Evolutionary conservation across 2,329 filamentous ascomycete genomes (phyloP), one percentile per base, ranked within the genome.

Genomic region (Fusarium sp.): DNA sequence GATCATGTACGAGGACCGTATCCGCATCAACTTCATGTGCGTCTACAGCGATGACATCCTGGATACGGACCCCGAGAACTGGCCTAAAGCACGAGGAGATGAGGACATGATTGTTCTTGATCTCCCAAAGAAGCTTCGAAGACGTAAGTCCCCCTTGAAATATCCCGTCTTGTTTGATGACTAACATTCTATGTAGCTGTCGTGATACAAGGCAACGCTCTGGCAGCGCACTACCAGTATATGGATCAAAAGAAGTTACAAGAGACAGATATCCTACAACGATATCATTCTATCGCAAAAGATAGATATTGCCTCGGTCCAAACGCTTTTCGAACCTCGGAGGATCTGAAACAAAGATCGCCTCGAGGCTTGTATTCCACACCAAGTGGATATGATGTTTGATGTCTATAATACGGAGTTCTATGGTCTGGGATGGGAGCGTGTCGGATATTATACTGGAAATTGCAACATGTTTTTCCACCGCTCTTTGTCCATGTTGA

Each of bases 21-120:
- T 71, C 8, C 33, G 69, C 4, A 71, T 71, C 55, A 71, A 71
- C 5, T 71, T 71, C 11, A 71, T 71, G 61, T 69, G 61, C 15
- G 6, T 71, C 5, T 69, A 71, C 2, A 57, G 53, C 11, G 63
- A 71, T 18, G 69, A 71, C 16, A 56, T 71, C 9, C 43, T 71
- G 2, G 43, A 71, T 16, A 67, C 57, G 0, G 61, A 60, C 18
- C 60, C 60, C 4, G 62, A 58, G 3, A 65, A 52, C 9, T 65
- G 62, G 60, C 44, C 60, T 6, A 8, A 37, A 1, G 21, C 26
- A 2, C 29, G 29, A 28, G 62, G 62, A 3, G 62, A 65, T 3
- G 60, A 65, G 20, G 62, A 65, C 5, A 65, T 65, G 62, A 41
- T 65, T 11, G 62, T 69, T 3, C 52, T 69, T 3, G 57, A 71